phyloP scores from a whole-genome alignment of 345 rosid genomes.

The Corchorus olitorius region DNA sequence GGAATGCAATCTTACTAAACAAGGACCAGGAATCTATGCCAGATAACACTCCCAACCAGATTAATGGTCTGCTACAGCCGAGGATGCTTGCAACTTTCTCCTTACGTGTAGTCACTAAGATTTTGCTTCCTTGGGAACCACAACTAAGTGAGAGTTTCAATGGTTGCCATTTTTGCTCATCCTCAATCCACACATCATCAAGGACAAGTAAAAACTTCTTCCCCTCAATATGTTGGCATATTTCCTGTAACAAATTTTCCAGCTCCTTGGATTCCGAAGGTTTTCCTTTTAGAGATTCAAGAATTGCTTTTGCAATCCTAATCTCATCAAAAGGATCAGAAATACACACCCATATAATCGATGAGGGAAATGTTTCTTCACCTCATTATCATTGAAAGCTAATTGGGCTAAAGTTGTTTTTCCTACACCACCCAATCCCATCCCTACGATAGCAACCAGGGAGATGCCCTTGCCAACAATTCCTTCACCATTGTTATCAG shows the following conservation, averaged over 20 bases:
- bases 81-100: neutral
- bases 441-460: no score
- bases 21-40: neutral
- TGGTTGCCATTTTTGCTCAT: neutral
- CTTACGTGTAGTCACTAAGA: neutral
- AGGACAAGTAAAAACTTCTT: neutral
- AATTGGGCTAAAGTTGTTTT: neutral
- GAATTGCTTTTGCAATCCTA: neutral
- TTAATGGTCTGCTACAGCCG: neutral
- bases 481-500: neutral
- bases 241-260: neutral
- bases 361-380: neutral
- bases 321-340: constrained; percentile 5
- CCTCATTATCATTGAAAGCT: neutral
- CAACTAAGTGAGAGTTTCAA: neutral
- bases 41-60: neutral
- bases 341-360: neutral
- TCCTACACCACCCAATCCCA: neutral
- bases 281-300: neutral
- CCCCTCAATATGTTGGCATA: neutral
- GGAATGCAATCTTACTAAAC: neutral
- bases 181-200: neutral
- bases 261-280: no score
- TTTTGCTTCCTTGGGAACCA: neutral
- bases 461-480: neutral